These are phyloP conservation scores for Arabis alpina DNA, from an alignment of 345 rosid species.

Conservation along the genomic window DNA sequence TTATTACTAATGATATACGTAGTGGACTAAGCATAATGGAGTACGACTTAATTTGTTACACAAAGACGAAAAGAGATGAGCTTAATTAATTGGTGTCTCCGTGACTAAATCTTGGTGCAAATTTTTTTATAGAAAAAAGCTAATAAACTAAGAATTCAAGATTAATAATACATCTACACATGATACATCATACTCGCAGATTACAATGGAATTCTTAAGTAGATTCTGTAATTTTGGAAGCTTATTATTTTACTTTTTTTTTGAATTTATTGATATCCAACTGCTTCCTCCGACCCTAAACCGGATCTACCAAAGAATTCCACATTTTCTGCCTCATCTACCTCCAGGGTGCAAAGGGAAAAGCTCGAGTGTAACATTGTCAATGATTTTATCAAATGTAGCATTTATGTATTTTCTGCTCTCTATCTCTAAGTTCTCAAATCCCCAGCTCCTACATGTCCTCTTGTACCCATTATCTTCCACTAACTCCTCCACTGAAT, in stretches of 20 bases:
- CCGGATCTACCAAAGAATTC: conserved; percentile 45
- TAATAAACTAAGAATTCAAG: conserved; percentile 18
- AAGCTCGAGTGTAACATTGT: conserved; percentile 83
- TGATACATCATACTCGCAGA: conserved; percentile 29
- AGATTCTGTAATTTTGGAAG: conserved; percentile 32
- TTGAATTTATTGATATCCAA: conserved; percentile 19
- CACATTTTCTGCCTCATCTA: conserved; percentile 42
- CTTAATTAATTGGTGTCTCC: too few relatives aligned
- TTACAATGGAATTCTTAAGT: conserved; percentile 40
- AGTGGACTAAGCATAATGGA: too few relatives aligned
- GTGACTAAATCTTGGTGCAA: too few relatives aligned
- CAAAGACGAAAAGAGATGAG: background rate
- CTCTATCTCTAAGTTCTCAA: conserved; percentile 67
- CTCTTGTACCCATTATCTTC: conserved; percentile 80
- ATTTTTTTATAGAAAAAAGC: too few relatives aligned
- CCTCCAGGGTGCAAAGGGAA: conserved; percentile 98
- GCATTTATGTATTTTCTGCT: conserved; percentile 43
- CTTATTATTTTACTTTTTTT: background rate
- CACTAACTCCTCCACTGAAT: conserved; percentile 29
- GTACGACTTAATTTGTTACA: background rate
- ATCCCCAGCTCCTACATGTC: conserved; percentile 88
- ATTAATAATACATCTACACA: conserved; percentile 24
- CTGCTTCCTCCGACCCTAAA: conserved; percentile 30
- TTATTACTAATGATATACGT: too few relatives aligned
- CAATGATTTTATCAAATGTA: conserved; percentile 32